These are phyloP conservation scores for Yamadazyma akitaensis DNA, from an alignment of 805 yeast genomes.

Conservation along the genomic window DNA sequence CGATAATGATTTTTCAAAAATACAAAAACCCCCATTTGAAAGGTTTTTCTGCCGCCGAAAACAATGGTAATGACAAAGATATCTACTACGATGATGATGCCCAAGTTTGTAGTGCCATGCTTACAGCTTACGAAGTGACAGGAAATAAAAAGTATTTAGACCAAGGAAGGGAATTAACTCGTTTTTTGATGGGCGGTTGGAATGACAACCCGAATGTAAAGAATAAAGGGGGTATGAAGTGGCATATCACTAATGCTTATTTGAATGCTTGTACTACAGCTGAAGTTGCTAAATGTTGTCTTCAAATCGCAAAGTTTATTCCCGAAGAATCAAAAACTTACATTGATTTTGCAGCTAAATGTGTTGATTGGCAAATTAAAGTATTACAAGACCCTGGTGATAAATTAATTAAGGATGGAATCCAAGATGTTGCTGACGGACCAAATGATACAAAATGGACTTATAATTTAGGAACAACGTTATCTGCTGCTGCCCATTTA, in stretches of 20 bases:
- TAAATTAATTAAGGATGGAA: slow-evolving; percentile 59
- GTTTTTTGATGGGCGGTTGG: slow-evolving; percentile 66
- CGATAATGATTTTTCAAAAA: slow-evolving; percentile 45
- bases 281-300: slow-evolving; percentile 60
- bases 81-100: slow-evolving; percentile 76
- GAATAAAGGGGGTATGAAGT: slow-evolving; percentile 58
- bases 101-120: slow-evolving; percentile 62
- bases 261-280: slow-evolving; percentile 66
- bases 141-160: slow-evolving; percentile 51
- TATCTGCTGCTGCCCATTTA: slow-evolving; percentile 51
- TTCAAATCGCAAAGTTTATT: slow-evolving; percentile 52
- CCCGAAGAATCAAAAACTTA: slow-evolving; percentile 47
- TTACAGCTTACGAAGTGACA: slow-evolving; percentile 68
- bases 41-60: slow-evolving; percentile 66
- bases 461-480: slow-evolving; percentile 64
- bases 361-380: slow-evolving; percentile 56
- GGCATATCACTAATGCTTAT: slow-evolving; percentile 63
- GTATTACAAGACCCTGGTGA: slow-evolving; percentile 52
- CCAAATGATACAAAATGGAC: slow-evolving; percentile 58
- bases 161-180: slow-evolving; percentile 53
- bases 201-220: slow-evolving; percentile 39
- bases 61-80: slow-evolving; percentile 56
- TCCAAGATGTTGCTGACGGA: slow-evolving; percentile 42
- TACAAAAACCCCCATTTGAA: slow-evolving; percentile 49
- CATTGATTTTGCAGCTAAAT: slow-evolving; percentile 55